Conservation (phyloP, 73 alveolate species). For the Durusdinium trenchii region DNA sequence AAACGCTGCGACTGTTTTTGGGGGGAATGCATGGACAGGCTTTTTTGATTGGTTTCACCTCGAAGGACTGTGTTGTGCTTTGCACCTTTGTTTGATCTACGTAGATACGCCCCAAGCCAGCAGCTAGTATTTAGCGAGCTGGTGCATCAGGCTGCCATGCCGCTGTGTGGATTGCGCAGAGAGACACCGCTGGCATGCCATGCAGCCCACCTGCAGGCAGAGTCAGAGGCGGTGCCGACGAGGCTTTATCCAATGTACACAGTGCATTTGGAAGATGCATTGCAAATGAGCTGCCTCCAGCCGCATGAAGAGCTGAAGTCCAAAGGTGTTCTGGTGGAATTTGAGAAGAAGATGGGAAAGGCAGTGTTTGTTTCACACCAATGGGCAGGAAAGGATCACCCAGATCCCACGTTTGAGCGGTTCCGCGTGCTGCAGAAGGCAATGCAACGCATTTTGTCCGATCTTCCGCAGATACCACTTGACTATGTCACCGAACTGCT, state of each 20-base stretch:
- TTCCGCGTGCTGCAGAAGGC: background rate
- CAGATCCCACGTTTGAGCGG: background rate
- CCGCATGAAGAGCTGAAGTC: conserved; percentile 40
- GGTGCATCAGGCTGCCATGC: too few species aligned
- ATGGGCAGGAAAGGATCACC: conserved; percentile 2
- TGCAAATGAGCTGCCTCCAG: background rate
- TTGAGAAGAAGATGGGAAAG: background rate
- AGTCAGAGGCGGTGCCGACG: background rate
- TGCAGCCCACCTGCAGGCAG: background rate
- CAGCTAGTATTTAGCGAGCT: too few species aligned
- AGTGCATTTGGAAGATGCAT: conserved; percentile 28
- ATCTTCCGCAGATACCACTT: background rate
- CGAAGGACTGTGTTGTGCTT: too few species aligned
- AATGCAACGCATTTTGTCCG: background rate
- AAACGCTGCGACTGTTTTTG: too few species aligned
- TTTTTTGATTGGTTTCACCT: too few species aligned
- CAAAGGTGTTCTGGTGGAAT: conserved; percentile 1
- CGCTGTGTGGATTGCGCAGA: background rate
- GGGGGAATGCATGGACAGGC: too few species aligned
- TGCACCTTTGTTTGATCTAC: too few species aligned
- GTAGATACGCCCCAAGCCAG: too few species aligned
- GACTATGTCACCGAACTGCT: background rate
- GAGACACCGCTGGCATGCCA: background rate
- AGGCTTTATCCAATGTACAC: conserved; percentile 22
- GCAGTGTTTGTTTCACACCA: conserved; percentile 27